Conservation (phyloP, 2,329 filamentous ascomycete genomes). For the Thelonectria rubi region DNA sequence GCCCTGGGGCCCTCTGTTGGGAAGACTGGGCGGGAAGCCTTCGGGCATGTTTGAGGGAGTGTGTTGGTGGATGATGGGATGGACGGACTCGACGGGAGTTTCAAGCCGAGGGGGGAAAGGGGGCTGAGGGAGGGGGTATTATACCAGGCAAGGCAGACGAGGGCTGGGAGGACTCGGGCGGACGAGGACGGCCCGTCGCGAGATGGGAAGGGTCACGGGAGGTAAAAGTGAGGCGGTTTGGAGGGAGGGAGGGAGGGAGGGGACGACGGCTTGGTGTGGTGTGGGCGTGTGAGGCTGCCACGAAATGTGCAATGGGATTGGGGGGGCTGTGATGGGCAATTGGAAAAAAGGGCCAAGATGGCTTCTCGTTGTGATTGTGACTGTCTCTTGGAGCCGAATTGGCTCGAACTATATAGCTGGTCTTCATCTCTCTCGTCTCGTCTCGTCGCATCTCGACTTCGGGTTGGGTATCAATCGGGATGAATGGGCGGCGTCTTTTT, state of each 20-base stretch:
- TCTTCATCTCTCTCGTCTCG: background rate
- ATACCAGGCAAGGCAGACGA: background rate
- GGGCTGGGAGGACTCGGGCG: background rate
- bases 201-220: too few relatives aligned
- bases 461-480: constrained; percentile 25
- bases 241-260: background rate
- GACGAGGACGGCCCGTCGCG: too few relatives aligned
- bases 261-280: too few relatives aligned
- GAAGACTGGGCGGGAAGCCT: background rate
- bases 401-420: background rate
- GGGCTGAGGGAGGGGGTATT: background rate
- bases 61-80: background rate
- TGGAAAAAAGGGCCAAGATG: background rate
- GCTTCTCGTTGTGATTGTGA: background rate
- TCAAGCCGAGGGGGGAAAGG: background rate
- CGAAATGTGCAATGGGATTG: background rate
- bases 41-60: constrained; percentile 6
- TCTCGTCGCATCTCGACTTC: background rate
- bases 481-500: too few relatives aligned
- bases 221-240: constrained; percentile 26
- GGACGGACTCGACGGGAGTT: background rate
- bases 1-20: background rate
- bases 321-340: background rate
- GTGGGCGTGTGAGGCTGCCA: background rate
- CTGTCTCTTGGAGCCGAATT: background rate